Evolutionary conservation across 2,329 filamentous ascomycete species (phyloP).

Genomic region (Penicillium occitanis): DNA sequence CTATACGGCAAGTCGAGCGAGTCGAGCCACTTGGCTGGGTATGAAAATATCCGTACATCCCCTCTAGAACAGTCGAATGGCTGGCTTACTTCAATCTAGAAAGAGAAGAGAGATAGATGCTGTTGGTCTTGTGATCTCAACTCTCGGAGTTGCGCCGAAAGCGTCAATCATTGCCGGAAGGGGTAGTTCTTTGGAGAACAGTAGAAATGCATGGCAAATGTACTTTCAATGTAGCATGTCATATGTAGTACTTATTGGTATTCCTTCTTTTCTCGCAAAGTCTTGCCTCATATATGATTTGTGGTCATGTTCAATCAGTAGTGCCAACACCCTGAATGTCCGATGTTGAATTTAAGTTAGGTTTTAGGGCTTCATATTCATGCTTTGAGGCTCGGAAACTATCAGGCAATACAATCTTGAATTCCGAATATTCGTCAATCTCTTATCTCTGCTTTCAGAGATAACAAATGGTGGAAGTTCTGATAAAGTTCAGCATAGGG

Average conservation of each 20-base stretch:
- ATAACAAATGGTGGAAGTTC: not conserved
- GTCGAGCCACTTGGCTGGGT: not conserved
- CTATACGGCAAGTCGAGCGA: not conserved
- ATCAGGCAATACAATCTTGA: not conserved
- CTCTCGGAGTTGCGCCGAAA: conserved; percentile 9
- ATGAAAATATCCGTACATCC: not conserved
- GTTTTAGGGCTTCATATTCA: not conserved
- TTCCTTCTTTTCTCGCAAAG: not conserved
- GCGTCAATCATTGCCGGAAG: conserved; percentile 12
- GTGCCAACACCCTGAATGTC: not conserved
- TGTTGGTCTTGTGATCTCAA: not conserved
- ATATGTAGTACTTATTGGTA: not conserved
- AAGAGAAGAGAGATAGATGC: not conserved
- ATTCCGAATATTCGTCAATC: not conserved
- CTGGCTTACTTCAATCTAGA: too few relatives aligned
- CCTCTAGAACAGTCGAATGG: not conserved
- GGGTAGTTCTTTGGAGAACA: not conserved
- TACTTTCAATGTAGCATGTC: not conserved
- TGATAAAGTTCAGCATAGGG: not conserved
- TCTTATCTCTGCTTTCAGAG: not conserved
- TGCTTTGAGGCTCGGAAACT: not conserved
- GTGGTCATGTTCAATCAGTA: not conserved
- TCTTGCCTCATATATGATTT: not conserved
- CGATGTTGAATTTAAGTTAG: not conserved
- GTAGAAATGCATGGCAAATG: not conserved